Evolutionary conservation across 176 grass and related monocot species (phyloP).

Genomic region (Chloris gayana): DNA sequence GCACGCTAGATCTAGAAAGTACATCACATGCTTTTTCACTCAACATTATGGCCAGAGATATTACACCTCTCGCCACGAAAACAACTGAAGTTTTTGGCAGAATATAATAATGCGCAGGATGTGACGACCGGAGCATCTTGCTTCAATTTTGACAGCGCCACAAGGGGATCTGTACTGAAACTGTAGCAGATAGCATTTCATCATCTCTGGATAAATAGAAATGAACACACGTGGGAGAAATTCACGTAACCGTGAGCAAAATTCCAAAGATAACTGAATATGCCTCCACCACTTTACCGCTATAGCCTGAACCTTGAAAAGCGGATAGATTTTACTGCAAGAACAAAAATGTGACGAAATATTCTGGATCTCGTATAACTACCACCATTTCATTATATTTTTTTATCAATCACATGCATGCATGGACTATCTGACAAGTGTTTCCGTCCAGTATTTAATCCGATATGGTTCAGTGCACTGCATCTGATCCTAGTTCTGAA

Average conservation of each 20-base stretch:
- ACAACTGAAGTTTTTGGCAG: neutral
- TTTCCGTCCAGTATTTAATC: neutral
- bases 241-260: neutral
- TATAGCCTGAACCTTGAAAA: slow-evolving; percentile 28
- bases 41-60: neutral
- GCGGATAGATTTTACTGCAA: neutral
- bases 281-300: slow-evolving; percentile 9
- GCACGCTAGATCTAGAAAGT: slow-evolving; percentile 1
- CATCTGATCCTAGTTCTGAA: slow-evolving; percentile 36
- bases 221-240: neutral
- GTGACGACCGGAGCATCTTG: slow-evolving; percentile 1
- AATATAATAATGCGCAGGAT: neutral
- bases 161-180: slow-evolving; percentile 8
- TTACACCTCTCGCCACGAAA: too few species aligned
- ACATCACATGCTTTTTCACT: slow-evolving; percentile 5
- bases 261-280: slow-evolving; percentile 17
- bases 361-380: slow-evolving; percentile 5
- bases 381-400: neutral
- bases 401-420: slow-evolving; percentile 3
- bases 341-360: neutral
- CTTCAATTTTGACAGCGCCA: neutral
- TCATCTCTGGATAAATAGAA: neutral
- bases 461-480: slow-evolving; percentile 29
- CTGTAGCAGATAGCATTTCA: neutral
- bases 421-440: slow-evolving; percentile 21